Evolutionary conservation across 2,329 filamentous ascomycete species (phyloP).

Genomic region (Colletotrichum sp.): DNA sequence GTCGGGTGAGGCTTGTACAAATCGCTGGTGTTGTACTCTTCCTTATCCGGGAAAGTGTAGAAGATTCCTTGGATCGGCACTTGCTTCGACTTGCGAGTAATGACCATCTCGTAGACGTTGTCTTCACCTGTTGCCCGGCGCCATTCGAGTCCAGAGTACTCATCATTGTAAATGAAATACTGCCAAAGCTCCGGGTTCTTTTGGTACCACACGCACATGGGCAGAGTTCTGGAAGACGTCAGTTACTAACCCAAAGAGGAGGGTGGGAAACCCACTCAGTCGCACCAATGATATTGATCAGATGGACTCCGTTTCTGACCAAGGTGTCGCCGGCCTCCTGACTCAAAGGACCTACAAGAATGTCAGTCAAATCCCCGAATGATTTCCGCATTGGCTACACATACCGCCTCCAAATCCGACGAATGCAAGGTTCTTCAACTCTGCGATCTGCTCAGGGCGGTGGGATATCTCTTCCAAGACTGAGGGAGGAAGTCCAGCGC

Average conservation of each 20-base stretch:
- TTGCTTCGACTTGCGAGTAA: constrained; percentile 39
- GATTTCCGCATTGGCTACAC: background rate
- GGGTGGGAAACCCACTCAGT: constrained; percentile 37
- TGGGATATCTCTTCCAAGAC: constrained; percentile 48
- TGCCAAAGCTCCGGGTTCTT: constrained; percentile 12
- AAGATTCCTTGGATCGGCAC: constrained; percentile 44
- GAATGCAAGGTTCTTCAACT: constrained; percentile 35
- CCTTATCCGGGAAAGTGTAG: constrained; percentile 39
- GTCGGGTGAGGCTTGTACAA: constrained; percentile 43
- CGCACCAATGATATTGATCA: constrained; percentile 43
- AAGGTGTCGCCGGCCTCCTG: constrained; percentile 42
- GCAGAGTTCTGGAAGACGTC: background rate
- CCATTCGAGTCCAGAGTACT: constrained; percentile 47
- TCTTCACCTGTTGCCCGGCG: constrained; percentile 31
- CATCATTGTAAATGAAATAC: constrained; percentile 34
- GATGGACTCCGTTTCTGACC: constrained; percentile 34
- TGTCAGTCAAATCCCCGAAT: background rate
- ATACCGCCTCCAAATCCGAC: constrained; percentile 44
- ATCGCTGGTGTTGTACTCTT: constrained; percentile 47
- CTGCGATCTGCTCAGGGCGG: constrained; percentile 30
- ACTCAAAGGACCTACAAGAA: constrained; percentile 26
- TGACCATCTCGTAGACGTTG: constrained; percentile 39
- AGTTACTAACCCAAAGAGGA: background rate
- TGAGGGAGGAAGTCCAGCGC: constrained; percentile 38
- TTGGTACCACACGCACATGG: constrained; percentile 41